Percentiles rank a stretch among this genome's conserved stretches.
phyloP scores from a whole-genome alignment of 2,329 filamentous ascomycete genomes.

The Eurotiales sp. region DNA sequence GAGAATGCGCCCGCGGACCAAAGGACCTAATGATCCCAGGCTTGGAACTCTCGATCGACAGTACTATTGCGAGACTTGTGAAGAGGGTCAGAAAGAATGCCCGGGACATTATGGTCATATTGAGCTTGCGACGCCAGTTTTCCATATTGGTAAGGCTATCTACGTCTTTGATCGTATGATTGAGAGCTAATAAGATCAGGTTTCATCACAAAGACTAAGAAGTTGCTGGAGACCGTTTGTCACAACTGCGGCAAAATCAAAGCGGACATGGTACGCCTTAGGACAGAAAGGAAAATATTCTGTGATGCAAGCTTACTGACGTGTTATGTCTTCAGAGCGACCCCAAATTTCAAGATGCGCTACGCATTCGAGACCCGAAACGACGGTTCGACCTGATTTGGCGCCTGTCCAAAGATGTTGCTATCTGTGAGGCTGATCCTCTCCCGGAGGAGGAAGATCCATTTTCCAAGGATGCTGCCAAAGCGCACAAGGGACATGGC shows the following conservation, averaged over 20 bases:
- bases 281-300: no score
- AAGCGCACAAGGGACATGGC: slow-evolving; percentile 63
- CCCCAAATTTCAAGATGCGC: slow-evolving; percentile 74
- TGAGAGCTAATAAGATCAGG: slow-evolving; percentile 49
- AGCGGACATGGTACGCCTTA: slow-evolving; percentile 89
- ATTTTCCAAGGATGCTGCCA: slow-evolving; percentile 55
- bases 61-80: slow-evolving; percentile 93
- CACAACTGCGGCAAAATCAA: slow-evolving; percentile 98
- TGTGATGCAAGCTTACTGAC: no score
- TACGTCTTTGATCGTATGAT: neutral
- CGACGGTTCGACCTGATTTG: slow-evolving; percentile 89
- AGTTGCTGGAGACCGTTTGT: slow-evolving; percentile 97
- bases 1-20: slow-evolving; percentile 82
- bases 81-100: slow-evolving; percentile 92
- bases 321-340: slow-evolving; percentile 64
- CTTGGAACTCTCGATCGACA: slow-evolving; percentile 94
- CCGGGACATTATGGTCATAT: slow-evolving; percentile 99
- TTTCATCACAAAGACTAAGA: slow-evolving; percentile 99
- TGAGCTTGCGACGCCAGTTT: slow-evolving; percentile 93
- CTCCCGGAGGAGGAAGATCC: slow-evolving; percentile 66
- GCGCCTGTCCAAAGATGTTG: slow-evolving; percentile 85
- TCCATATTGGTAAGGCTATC: slow-evolving; percentile 62
- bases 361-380: slow-evolving; percentile 86
- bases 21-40: slow-evolving; percentile 90
- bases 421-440: slow-evolving; percentile 76